These are phyloP conservation scores for Penicillium cinerascens DNA, from an alignment of 495 filamentous ascomycete species.

Conservation along the genomic window DNA sequence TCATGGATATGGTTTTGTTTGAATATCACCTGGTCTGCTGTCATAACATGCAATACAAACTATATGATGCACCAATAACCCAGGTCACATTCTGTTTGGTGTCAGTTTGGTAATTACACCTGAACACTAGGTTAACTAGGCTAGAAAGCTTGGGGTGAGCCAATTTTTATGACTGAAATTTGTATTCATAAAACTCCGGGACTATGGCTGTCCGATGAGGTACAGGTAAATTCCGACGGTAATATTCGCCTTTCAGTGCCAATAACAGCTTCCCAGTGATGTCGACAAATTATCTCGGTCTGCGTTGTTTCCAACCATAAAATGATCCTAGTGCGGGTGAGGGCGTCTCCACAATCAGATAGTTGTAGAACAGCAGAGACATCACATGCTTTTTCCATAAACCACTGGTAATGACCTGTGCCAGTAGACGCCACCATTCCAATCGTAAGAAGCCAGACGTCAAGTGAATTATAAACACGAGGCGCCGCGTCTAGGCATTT, in stretches of 20 bases:
- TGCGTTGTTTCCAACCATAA: slow-evolving; percentile 33
- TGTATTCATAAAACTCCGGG: neutral
- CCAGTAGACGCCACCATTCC: slow-evolving; percentile 37
- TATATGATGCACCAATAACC: neutral
- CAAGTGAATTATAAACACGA: slow-evolving; percentile 16
- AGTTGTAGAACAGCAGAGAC: slow-evolving; percentile 18
- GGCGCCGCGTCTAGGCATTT: slow-evolving; percentile 12
- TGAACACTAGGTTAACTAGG: neutral
- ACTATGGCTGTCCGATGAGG: neutral
- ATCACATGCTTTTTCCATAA: slow-evolving; percentile 16
- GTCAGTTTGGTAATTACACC: neutral
- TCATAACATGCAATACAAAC: too few relatives aligned
- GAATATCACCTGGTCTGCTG: too few relatives aligned
- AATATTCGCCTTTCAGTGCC: neutral
- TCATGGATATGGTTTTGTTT: too few relatives aligned
- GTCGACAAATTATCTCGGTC: slow-evolving; percentile 21
- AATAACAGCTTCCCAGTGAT: slow-evolving; percentile 25
- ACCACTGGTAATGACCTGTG: slow-evolving; percentile 30
- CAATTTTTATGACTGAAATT: neutral
- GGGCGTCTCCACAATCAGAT: slow-evolving; percentile 19
- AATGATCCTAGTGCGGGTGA: slow-evolving; percentile 24
- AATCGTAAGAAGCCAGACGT: slow-evolving; percentile 39
- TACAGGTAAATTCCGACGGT: neutral
- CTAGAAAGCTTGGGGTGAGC: neutral
- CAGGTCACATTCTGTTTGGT: neutral